Evolutionary conservation across 2,329 filamentous ascomycete species (phyloP), one percentile per base, ranked within the genome.

Genomic region (Monilinia vaccinii-corymbosi): DNA sequence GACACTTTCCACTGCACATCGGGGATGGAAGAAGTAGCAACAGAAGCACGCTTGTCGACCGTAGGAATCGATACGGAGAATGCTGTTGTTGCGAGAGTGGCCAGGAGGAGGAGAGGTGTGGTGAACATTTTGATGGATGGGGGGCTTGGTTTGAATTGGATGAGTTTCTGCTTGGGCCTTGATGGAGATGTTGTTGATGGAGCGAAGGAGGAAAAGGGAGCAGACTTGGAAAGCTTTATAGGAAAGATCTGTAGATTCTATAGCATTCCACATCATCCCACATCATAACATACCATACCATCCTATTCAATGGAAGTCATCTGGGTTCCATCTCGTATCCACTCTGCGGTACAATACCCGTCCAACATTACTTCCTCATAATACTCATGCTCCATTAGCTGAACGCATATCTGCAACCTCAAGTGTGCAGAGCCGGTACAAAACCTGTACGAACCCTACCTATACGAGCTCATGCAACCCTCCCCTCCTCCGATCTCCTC

Each of bases 1-100:
- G 42, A 48, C 9, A 64, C 49, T 14, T 51, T 62, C 63, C 63
- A 65, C 13, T 32, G 23, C 18, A 51, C 38, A 32, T 40, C 36
- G 1, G 49, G 44, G 11, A 62, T 38, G 4, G 25, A 34, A 5
- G 6, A 45, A 1, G 38, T 31, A 1, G 25, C 40, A 28, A 1
- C 18, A 11, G 23, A 28, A 40, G 16, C 36, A 14, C 49, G 36
- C 28, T 31, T 47, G 11, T 28, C 45, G 18, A 10, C 45, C 16
- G 34, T 28, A 2, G 53, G 25, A 34, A 60, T 21, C 3, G 58
- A 56, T 28, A 42, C 46, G 2, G 61, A 23, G 40, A 63, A 21
- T 10, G 38, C 38, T 10, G 44, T 50, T 16, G 38, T 21, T 10
- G 56, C 14, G n/a, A 64, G 38, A 6, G 48, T 48, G 14, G 51